These are phyloP conservation scores for Phalaenopsis equestris DNA, from an alignment of 106 monocot species.

Conservation along the genomic window DNA sequence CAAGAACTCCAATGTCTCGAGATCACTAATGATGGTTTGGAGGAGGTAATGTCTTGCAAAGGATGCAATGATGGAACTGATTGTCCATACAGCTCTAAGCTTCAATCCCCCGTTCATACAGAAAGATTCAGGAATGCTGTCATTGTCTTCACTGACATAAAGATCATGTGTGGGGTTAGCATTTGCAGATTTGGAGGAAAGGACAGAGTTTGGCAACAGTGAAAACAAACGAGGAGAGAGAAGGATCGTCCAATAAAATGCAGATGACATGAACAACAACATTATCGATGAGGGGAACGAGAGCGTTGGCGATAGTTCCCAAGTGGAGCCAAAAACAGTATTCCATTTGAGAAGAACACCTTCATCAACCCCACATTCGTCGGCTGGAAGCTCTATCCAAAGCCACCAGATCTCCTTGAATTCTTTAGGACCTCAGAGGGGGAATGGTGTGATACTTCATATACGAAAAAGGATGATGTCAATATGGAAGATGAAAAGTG, in stretches of 20 bases:
- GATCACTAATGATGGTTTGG: conserved; percentile 70
- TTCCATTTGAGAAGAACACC: conserved; percentile 72
- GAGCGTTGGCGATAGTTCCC: conserved; percentile 18
- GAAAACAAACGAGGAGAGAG: conserved; percentile 18
- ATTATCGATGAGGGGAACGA: too few relatives aligned
- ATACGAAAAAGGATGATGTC: conserved; percentile 4
- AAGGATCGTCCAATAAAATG: too few relatives aligned
- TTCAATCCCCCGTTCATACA: conserved; percentile 62
- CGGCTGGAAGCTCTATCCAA: conserved; percentile 55
- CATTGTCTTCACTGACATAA: conserved; percentile 18
- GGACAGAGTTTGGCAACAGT: conserved; percentile 52
- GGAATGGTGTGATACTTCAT: conserved; percentile 61
- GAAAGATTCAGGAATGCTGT: conserved; percentile 56
- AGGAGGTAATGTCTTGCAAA: conserved; percentile 76
- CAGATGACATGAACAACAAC: too few relatives aligned
- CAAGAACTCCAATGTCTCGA: conserved; percentile 54
- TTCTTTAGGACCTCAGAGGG: conserved; percentile 62
- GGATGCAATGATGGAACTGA: conserved; percentile 84
- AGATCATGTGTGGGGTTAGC: conserved; percentile 1
- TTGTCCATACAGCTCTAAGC: conserved; percentile 77
- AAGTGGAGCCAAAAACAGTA: conserved; percentile 67
- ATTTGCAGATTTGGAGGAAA: conserved; percentile 5
- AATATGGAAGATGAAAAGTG: background rate
- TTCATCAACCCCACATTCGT: conserved; percentile 60
- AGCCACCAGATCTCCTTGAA: conserved; percentile 53